Evolutionary conservation across 441 rosid genomes (phyloP).

Genomic region (Syzygium syzygioides): DNA sequence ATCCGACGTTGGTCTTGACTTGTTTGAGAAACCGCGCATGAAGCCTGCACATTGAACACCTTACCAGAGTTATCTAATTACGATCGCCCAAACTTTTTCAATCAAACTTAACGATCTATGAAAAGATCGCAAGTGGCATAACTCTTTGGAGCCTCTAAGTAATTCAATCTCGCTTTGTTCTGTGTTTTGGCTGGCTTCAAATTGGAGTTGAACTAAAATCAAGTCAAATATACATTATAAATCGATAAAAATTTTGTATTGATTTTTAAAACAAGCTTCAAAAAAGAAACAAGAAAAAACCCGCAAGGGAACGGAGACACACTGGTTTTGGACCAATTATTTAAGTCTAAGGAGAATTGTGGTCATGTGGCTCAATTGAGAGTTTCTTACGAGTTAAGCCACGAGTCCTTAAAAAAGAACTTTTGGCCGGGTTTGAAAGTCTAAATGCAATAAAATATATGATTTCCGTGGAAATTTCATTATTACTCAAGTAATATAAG

Average conservation of each 20-base stretch:
- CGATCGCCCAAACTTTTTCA: background rate
- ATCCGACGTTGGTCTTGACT: background rate
- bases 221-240: background rate
- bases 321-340: background rate
- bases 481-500: background rate
- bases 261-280: background rate
- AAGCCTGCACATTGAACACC: rapidly evolving
- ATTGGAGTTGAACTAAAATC: background rate
- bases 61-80: background rate
- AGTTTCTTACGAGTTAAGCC: background rate
- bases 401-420: background rate
- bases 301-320: background rate
- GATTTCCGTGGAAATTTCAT: background rate
- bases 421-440: background rate
- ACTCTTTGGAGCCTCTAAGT: background rate
- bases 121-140: background rate
- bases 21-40: background rate
- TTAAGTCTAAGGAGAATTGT: background rate
- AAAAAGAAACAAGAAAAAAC: no score
- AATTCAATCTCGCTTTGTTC: background rate
- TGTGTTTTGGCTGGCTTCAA: background rate
- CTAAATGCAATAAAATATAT: background rate
- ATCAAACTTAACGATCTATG: background rate
- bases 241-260: background rate
- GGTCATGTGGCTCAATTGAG: background rate